Percentiles rank a stretch among this genome's conserved stretches.
Evolutionary conservation across 345 rosid species (phyloP).

Genomic region (Atalantia buxifolia): DNA sequence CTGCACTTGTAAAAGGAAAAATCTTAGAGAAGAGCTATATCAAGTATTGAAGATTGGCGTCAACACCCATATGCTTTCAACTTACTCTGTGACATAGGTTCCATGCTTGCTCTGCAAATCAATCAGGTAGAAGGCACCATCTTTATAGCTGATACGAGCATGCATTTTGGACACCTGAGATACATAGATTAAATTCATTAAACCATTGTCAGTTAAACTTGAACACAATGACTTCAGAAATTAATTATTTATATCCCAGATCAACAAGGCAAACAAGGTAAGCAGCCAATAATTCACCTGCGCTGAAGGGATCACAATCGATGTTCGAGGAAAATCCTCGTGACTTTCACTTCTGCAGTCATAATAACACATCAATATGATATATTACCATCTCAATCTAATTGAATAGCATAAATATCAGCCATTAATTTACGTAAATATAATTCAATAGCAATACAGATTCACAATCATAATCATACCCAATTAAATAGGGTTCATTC

Average conservation of each 20-base stretch:
- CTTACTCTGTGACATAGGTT: slow-evolving; percentile 76
- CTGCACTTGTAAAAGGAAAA: slow-evolving; percentile 34
- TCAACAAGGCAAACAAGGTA: background rate
- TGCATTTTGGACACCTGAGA: slow-evolving; percentile 70
- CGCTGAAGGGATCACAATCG: slow-evolving; percentile 51
- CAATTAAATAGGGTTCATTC: slow-evolving; percentile 51
- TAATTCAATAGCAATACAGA: background rate
- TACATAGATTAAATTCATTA: background rate
- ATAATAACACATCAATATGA: background rate
- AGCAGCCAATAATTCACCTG: slow-evolving; percentile 38
- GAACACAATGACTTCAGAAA: background rate
- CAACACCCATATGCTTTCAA: background rate
- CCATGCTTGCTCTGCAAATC: slow-evolving; percentile 79
- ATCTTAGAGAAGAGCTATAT: slow-evolving; percentile 4
- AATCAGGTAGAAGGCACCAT: slow-evolving; percentile 62
- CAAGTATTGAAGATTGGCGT: background rate
- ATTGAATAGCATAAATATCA: background rate
- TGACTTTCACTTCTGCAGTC: slow-evolving; percentile 57
- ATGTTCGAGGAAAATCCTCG: slow-evolving; percentile 47
- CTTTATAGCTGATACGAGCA: slow-evolving; percentile 71
- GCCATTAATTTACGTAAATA: background rate
- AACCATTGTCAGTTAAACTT: background rate
- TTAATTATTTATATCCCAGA: background rate
- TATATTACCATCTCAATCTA: background rate
- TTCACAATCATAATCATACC: slow-evolving; percentile 37